phyloP scores from a whole-genome alignment of 805 yeast species.

The Millerozyma acaciae region DNA sequence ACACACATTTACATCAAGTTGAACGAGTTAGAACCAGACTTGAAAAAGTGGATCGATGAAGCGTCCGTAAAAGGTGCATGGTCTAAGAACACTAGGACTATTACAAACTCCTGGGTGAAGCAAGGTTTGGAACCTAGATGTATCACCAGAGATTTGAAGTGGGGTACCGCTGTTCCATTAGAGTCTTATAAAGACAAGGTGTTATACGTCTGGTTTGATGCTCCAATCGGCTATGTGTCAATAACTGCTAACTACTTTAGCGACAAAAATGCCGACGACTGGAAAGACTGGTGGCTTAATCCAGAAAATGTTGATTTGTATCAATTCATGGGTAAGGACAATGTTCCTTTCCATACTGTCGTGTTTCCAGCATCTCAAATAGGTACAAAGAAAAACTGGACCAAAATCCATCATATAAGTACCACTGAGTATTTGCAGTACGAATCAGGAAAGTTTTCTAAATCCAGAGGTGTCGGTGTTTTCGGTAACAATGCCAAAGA shows the following conservation, averaged over 20 bases:
- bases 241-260: conserved; percentile 85
- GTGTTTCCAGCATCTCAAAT: conserved; percentile 92
- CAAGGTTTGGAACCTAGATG: conserved; percentile 93
- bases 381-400: conserved; percentile 89
- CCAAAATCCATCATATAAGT: conserved; percentile 81
- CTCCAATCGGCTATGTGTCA: conserved; percentile 93
- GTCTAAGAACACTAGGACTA: conserved; percentile 87
- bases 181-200: conserved; percentile 85
- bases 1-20: conserved; percentile 82
- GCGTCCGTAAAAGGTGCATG: conserved; percentile 74
- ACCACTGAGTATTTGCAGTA: conserved; percentile 97
- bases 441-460: conserved; percentile 97
- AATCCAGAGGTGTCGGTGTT: conserved; percentile 96
- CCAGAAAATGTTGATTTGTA: conserved; percentile 86
- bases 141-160: conserved; percentile 91
- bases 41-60: conserved; percentile 66
- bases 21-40: conserved; percentile 76
- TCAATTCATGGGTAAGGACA: conserved; percentile 99
- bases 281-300: conserved; percentile 93
- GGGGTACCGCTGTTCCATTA: conserved; percentile 99
- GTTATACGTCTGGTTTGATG: conserved; percentile 98
- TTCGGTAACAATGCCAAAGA: conserved; percentile 97
- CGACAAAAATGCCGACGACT: conserved; percentile 38
- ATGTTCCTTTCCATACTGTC: conserved; percentile 97
- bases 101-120: conserved; percentile 89